Base-by-base conservation (phyloP, 805 yeast genomes). In the Ogataea paraovalis region DNA sequence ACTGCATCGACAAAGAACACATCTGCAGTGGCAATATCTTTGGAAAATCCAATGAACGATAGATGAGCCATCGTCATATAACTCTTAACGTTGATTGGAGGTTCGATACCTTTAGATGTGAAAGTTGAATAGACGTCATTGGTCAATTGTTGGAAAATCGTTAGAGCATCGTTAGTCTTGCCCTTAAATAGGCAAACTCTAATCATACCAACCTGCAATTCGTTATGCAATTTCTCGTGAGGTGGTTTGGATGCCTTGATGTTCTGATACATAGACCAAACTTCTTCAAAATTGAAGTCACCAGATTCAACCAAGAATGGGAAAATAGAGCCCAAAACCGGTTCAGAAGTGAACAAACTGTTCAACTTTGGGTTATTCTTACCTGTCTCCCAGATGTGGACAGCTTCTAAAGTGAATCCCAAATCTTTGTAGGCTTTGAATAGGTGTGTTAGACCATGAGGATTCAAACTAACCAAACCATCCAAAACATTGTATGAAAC, bases 1-100 rank as follows among this genome's bases (percentile, higher is more conserved):
- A 86, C 71, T 3, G 88, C 92, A 63, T 83, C 85, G 56, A 81
- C 82, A 64, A 84, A 87, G 58, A 87, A 87, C 37, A 80, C 77
- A 59, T 79, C 80, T 4, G 96, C 87, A 41, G 87, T 82, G 38
- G 71, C 72, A 46, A 85, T 73, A 60, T 87, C 90, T 60, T 78
- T 79, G 64, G 89, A 84, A 54, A 79, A 80, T 40, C 95, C 94
- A 60, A 87, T 83, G 57, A 87, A 87, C 3, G 84, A 74, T 51
- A 86, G 72, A 69, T 87, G 96, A 41, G 87, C 83, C 66, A 84
- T 87, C 30, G 85, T 76, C 65, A 85, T 70, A 28, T 83, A 76
- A 44, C 81, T 74, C 43, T 64, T 57, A 71, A 68, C 64, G 70
- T 71, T 64, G 49, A 64, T 64, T 42, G 68, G 68, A 19, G 68